These are phyloP conservation scores for Cryptococcus hybrid DNA, from an alignment of 1,284 basidiomycete genomes.

Conservation along the genomic window DNA sequence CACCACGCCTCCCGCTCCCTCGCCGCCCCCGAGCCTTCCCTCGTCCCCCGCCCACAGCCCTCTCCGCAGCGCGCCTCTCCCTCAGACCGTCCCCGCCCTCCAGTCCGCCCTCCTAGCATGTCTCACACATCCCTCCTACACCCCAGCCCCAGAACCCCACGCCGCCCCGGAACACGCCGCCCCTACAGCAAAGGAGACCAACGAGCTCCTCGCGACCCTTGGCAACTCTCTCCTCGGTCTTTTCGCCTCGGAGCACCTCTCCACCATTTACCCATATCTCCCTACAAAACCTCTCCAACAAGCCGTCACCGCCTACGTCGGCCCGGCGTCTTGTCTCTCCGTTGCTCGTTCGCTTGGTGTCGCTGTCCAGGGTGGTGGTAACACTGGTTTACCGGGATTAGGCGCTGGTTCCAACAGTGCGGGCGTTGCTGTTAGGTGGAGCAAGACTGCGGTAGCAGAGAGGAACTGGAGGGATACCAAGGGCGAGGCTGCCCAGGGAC, in stretches of 20 bases:
- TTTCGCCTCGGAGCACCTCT: slow-evolving; percentile 82
- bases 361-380: slow-evolving; percentile 26
- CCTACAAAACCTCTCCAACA: slow-evolving; percentile 87
- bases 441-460: slow-evolving; percentile 69
- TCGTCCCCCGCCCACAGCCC: slow-evolving; percentile 22
- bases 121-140: slow-evolving; percentile 61
- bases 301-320: slow-evolving; percentile 86
- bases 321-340: slow-evolving; percentile 73
- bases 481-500: slow-evolving; percentile 4
- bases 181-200: slow-evolving; percentile 58
- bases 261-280: slow-evolving; percentile 82
- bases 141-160: background rate
- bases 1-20: too few species aligned
- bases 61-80: slow-evolving; percentile 38
- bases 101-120: too few species aligned
- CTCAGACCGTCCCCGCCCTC: too few species aligned
- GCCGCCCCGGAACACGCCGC: background rate
- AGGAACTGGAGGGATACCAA: slow-evolving; percentile 45
- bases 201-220: slow-evolving; percentile 73
- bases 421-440: slow-evolving; percentile 50
- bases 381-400: slow-evolving; percentile 11
- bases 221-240: slow-evolving; percentile 91
- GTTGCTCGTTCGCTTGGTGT: slow-evolving; percentile 74
- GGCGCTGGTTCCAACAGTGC: slow-evolving; percentile 13
- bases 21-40: too few species aligned